Conservation (phyloP, 108 stramenopile species). For the Pseudonitzschia pungens region DNA sequence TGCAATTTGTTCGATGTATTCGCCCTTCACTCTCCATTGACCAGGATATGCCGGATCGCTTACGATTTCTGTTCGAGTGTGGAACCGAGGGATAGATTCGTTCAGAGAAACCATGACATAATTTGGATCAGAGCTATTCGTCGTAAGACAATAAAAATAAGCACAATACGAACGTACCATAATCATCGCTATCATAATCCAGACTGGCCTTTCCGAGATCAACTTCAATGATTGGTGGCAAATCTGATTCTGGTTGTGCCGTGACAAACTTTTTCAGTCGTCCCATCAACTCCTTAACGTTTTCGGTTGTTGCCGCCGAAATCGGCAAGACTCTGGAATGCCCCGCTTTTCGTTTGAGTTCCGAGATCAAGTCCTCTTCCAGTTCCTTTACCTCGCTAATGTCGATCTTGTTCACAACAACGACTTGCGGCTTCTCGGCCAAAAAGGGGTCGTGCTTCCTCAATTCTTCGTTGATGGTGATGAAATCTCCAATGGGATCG, state of each 20-base stretch:
- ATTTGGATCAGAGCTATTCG: background rate
- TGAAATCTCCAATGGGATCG: constrained; percentile 91
- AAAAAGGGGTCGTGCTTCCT: constrained; percentile 79
- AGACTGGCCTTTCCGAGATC: constrained; percentile 76
- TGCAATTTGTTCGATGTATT: constrained; percentile 87
- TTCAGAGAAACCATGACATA: background rate
- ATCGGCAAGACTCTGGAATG: constrained; percentile 81
- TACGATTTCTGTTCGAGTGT: constrained; percentile 60
- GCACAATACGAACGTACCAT: constrained; percentile 44
- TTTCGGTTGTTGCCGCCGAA: constrained; percentile 85
- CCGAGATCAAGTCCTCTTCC: constrained; percentile 64
- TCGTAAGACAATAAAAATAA: no score
- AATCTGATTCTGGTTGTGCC: constrained; percentile 68
- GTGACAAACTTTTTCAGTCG: constrained; percentile 87
- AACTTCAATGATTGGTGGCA: constrained; percentile 76
- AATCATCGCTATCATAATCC: constrained; percentile 85
- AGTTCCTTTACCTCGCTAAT: constrained; percentile 79
- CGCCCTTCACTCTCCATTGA: constrained; percentile 83
- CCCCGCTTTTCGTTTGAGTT: constrained; percentile 73
- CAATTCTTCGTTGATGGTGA: constrained; percentile 92
- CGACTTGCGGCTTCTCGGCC: constrained; percentile 93
- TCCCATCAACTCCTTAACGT: constrained; percentile 91
- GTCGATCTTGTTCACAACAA: constrained; percentile 94
- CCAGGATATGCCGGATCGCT: constrained; percentile 88
- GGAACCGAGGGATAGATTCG: constrained; percentile 3